A percentile compares a stretch with the other conserved stretches of the same genome.
These are phyloP conservation scores for Metarhizium brunneum DNA, from an alignment of 2,329 filamentous ascomycete genomes.

Conservation along the genomic window DNA sequence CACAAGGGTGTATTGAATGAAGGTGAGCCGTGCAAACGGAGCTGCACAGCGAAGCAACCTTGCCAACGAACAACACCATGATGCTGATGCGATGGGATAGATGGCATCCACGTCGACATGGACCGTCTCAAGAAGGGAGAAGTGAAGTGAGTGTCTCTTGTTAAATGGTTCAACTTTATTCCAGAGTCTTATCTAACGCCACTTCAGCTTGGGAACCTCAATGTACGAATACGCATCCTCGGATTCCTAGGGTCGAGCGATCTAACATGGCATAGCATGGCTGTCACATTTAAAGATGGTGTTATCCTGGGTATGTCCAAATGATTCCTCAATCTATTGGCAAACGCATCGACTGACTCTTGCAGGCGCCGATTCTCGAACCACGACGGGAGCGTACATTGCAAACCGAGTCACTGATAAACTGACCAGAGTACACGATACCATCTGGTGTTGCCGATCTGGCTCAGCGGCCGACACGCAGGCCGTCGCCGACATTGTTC, in stretches of 20 bases:
- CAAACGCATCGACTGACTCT: conserved; percentile 8
- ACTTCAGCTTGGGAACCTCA: conserved; percentile 77
- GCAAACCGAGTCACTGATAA: conserved; percentile 99
- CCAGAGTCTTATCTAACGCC: neutral
- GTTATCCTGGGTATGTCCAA: conserved; percentile 69
- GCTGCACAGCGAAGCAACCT: neutral
- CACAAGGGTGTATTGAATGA: conserved; percentile 53
- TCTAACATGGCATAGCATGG: conserved; percentile 59
- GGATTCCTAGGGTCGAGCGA: conserved; percentile 15
- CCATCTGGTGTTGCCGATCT: conserved; percentile 98
- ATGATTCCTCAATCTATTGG: too few species aligned
- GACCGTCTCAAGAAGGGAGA: conserved; percentile 97
- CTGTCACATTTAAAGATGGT: conserved; percentile 96
- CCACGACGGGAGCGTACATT: conserved; percentile 95
- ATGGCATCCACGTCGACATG: conserved; percentile 99
- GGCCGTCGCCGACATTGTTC: conserved; percentile 94
- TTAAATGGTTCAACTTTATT: neutral
- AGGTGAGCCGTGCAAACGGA: conserved; percentile 32
- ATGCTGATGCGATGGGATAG: conserved; percentile 35
- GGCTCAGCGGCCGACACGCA: conserved; percentile 97
- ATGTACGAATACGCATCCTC: conserved; percentile 51
- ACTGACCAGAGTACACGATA: conserved; percentile 95
- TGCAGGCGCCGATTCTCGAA: conserved; percentile 84
- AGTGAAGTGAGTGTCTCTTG: conserved; percentile 69
- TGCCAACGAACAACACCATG: conserved; percentile 7